phyloP scores from a whole-genome alignment of 2,329 filamentous ascomycete genomes.

The Cadophora sp. region DNA sequence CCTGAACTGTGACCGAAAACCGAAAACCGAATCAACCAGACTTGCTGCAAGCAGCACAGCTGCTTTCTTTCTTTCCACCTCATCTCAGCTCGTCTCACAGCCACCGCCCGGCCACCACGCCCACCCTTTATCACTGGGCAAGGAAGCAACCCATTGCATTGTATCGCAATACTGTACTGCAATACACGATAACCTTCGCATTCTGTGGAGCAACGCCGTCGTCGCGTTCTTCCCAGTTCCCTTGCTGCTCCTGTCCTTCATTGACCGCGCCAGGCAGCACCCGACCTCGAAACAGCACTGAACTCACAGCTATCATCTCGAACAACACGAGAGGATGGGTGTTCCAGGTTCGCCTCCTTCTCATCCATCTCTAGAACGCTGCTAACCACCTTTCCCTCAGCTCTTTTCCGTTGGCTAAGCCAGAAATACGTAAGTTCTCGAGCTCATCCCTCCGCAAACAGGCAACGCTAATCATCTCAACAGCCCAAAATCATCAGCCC shows the following conservation, averaged over 20 bases:
- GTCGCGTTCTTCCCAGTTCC: not conserved
- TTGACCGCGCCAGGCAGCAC: conserved; percentile 14
- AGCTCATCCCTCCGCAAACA: not conserved
- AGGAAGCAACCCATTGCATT: not conserved
- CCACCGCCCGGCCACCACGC: too few relatives aligned
- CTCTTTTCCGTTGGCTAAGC: conserved; percentile 85
- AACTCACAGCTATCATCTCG: not conserved
- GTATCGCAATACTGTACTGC: not conserved
- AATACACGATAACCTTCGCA: not conserved
- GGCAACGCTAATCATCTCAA: conserved; percentile 80
- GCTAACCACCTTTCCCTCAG: conserved; percentile 29
- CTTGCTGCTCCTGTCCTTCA: not conserved
- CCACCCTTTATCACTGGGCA: not conserved
- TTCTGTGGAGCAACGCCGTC: not conserved
- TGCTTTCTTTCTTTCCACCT: not conserved
- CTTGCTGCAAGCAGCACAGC: not conserved
- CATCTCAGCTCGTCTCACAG: too few relatives aligned
- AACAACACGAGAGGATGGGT: conserved; percentile 38
- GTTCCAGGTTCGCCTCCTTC: conserved; percentile 39
- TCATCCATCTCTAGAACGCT: not conserved
- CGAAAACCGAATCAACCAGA: too few relatives aligned
- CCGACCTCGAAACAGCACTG: not conserved
- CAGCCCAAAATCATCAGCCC: conserved; percentile 88
- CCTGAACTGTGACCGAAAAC: too few relatives aligned
- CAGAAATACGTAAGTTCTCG: conserved; percentile 82